Conservation (phyloP, 106 monocot species). For the Dendrobium nobile region DNA sequence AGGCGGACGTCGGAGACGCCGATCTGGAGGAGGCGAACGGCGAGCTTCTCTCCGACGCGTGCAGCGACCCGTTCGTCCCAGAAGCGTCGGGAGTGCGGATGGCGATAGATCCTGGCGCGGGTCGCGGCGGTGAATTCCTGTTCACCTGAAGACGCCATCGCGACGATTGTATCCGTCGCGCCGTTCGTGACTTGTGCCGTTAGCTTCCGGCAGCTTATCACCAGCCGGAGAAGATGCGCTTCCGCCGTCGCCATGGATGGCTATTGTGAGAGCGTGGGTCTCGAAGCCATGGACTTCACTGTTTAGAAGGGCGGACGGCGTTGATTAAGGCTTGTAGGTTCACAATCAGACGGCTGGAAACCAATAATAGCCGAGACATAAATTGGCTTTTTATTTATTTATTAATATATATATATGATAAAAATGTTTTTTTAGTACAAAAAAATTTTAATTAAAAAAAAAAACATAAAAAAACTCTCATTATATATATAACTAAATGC, state of each 20-base stretch:
- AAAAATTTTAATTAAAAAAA: too few species aligned
- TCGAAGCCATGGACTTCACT: neutral
- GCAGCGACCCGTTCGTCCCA: conserved; percentile 17
- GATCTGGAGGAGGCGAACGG: conserved; percentile 8
- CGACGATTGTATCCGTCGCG: conserved; percentile 9
- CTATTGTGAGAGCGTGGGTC: neutral
- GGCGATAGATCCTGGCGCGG: conserved; percentile 8
- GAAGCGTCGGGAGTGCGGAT: conserved; percentile 10
- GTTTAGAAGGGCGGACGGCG: neutral
- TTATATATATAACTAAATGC: too few species aligned
- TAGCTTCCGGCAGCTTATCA: conserved; percentile 16
- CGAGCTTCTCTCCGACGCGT: conserved; percentile 19
- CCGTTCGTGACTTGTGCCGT: conserved; percentile 17
- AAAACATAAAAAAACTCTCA: too few species aligned
- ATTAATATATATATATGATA: too few species aligned
- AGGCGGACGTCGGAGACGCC: conserved; percentile 11
- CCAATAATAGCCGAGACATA: neutral
- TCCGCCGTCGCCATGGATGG: neutral
- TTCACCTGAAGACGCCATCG: conserved; percentile 18
- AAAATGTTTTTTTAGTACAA: too few species aligned
- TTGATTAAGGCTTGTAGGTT: neutral
- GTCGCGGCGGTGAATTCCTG: conserved; percentile 10
- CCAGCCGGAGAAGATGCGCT: conserved; percentile 16
- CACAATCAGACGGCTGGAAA: neutral
- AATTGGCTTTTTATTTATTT: too few species aligned